Conservation (phyloP, 495 filamentous ascomycete genomes). For the Venustampulla echinocandica region DNA sequence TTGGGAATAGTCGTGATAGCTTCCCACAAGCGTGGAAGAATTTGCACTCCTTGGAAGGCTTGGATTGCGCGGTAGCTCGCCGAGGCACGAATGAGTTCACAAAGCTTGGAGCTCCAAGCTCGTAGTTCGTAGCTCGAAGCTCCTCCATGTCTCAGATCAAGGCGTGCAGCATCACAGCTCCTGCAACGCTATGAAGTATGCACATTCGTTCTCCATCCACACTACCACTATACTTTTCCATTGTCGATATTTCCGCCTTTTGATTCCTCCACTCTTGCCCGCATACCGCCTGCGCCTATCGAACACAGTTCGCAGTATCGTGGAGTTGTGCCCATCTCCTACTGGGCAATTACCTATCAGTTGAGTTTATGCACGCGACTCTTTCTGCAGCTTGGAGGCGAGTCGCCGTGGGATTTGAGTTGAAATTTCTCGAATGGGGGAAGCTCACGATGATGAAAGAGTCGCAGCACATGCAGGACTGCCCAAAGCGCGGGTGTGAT, state of each 20-base stretch:
- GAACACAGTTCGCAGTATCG: not conserved
- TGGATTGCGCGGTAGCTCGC: too few relatives aligned
- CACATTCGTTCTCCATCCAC: too few relatives aligned
- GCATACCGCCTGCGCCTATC: not conserved
- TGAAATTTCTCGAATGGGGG: constrained; percentile 3
- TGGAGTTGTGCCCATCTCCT: not conserved
- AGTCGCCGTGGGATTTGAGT: not conserved
- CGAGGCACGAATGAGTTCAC: too few relatives aligned
- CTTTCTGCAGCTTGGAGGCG: not conserved
- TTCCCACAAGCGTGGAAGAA: too few relatives aligned
- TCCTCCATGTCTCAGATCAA: too few relatives aligned
- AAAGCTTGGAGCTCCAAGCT: too few relatives aligned
- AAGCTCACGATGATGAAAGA: not conserved
- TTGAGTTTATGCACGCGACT: not conserved
- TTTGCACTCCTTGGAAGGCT: too few relatives aligned
- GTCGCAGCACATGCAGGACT: not conserved
- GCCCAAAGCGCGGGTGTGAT: constrained; percentile 8
- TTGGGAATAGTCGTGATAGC: too few relatives aligned
- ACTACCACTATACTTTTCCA: too few relatives aligned
- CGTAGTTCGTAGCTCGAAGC: too few relatives aligned
- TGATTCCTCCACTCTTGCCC: not conserved
- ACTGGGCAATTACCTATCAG: constrained; percentile 4
- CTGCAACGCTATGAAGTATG: too few relatives aligned
- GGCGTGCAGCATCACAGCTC: too few relatives aligned
- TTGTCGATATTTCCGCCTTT: not conserved